A percentile compares a stretch with the other conserved stretches of the same genome.
phyloP scores from a whole-genome alignment of 2,329 filamentous ascomycete genomes.

The Xylaria hypoxylon region DNA sequence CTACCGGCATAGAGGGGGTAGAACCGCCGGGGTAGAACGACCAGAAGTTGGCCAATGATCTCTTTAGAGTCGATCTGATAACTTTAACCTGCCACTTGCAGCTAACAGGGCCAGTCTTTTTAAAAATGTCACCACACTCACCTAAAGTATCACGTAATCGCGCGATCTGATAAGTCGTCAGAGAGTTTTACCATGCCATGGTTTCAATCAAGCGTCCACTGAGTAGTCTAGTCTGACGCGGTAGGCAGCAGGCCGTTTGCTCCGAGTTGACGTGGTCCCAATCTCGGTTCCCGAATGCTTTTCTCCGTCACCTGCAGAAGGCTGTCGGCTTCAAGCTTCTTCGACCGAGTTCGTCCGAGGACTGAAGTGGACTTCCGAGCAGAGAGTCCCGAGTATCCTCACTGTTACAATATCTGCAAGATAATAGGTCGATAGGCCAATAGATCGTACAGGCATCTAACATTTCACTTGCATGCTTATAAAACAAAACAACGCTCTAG shows the following conservation, averaged over 20 bases:
- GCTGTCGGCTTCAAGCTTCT: constrained; percentile 28
- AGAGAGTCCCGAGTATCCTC: background rate
- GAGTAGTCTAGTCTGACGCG: background rate
- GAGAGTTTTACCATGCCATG: background rate
- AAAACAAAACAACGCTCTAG: background rate
- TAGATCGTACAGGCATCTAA: no score
- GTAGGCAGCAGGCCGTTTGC: background rate
- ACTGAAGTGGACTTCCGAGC: constrained; percentile 6
- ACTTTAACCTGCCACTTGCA: constrained; percentile 16
- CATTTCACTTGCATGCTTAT: background rate
- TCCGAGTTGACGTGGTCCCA: background rate
- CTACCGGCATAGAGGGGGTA: no score
- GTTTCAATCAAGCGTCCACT: background rate
- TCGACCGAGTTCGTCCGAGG: constrained; percentile 36
- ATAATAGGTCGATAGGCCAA: background rate
- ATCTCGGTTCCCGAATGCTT: constrained; percentile 25
- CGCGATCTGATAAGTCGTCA: constrained; percentile 32
- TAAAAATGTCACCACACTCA: background rate
- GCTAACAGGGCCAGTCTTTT: background rate
- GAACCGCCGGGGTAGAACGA: no score
- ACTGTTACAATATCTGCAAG: background rate
- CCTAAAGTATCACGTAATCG: constrained; percentile 14
- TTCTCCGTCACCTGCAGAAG: constrained; percentile 25
- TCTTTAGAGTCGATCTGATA: constrained; percentile 37
- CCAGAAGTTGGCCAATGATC: constrained; percentile 21